Evolutionary conservation across 2,329 filamentous ascomycete genomes (phyloP).

Genomic region (Fonsecaea pugnacius): DNA sequence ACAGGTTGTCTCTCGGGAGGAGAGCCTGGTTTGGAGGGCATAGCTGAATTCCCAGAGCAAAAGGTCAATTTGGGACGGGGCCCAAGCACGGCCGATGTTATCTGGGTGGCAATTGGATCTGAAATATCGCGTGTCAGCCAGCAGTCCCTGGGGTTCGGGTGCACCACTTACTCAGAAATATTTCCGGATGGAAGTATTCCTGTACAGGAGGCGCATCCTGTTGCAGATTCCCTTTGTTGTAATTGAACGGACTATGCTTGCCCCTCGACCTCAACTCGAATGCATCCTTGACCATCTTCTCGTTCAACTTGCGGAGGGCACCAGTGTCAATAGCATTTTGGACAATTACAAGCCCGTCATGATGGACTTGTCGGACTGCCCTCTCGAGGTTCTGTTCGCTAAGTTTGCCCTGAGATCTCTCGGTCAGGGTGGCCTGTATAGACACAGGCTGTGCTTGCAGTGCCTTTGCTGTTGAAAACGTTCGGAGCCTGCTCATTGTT

Average conservation of each 20-base stretch:
- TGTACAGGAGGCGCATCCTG: conserved; percentile 61
- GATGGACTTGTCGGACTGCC: conserved; percentile 57
- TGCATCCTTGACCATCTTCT: conserved; percentile 64
- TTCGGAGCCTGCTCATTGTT: not conserved
- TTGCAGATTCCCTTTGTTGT: conserved; percentile 64
- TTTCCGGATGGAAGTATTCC: conserved; percentile 54
- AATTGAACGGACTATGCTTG: conserved; percentile 64
- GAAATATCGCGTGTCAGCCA: conserved; percentile 17
- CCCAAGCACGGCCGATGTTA: conserved; percentile 58
- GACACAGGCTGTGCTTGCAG: conserved; percentile 7
- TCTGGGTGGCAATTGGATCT: conserved; percentile 52
- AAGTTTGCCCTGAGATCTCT: conserved; percentile 19
- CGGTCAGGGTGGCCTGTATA: conserved; percentile 4
- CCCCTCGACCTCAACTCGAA: conserved; percentile 56
- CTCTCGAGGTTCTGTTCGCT: conserved; percentile 57
- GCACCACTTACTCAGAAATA: conserved; percentile 58
- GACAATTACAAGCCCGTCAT: conserved; percentile 62
- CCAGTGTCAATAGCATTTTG: conserved; percentile 58
- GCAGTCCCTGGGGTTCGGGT: not conserved
- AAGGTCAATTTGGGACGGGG: conserved; percentile 62
- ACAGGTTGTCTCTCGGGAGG: conserved; percentile 57
- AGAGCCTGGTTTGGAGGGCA: conserved; percentile 54
- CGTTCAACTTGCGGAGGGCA: conserved; percentile 60
- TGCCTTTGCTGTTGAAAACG: not conserved
- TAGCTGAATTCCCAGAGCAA: conserved; percentile 62